Percentiles rank a stretch among this genome's conserved stretches.
phyloP scores from a whole-genome alignment of 129 eudicot genomes.

The Pulicaria dysenterica region DNA sequence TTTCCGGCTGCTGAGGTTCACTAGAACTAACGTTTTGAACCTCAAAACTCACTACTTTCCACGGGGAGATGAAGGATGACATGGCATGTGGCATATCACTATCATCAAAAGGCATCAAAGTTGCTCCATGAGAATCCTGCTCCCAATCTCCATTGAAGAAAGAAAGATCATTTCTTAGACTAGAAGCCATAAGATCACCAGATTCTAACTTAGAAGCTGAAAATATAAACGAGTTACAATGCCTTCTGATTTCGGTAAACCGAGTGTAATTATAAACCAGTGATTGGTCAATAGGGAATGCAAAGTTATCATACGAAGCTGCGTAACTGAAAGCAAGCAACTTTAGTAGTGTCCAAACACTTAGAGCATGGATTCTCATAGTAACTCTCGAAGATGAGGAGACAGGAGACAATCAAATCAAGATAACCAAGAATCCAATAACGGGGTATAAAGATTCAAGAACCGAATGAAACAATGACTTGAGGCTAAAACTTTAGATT shows the following conservation, averaged over 20 bases:
- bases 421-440: neutral
- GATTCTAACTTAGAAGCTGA: conserved; percentile 40
- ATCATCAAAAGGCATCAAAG: conserved; percentile 50
- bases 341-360: conserved; percentile 18
- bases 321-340: conserved; percentile 30
- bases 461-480: neutral
- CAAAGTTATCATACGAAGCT: conserved; percentile 26
- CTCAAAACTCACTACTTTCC: conserved; percentile 39
- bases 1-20: conserved; percentile 26
- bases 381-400: neutral
- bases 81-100: conserved; percentile 32
- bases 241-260: conserved; percentile 29
- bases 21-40: conserved; percentile 28
- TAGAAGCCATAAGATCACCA: conserved; percentile 10
- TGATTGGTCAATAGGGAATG: conserved; percentile 32
- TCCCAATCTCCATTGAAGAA: conserved; percentile 52
- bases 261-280: conserved; percentile 34
- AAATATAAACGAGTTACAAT: conserved; percentile 40
- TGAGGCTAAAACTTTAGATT: neutral
- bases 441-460: neutral
- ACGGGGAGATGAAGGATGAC: conserved; percentile 25
- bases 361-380: conserved; percentile 28
- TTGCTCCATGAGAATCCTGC: conserved; percentile 39
- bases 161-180: conserved; percentile 36
- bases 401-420: neutral